Evolutionary conservation across 2,329 filamentous ascomycete genomes (phyloP), one percentile per base, ranked within the genome.

Genomic region (Trichoderma sp.): DNA sequence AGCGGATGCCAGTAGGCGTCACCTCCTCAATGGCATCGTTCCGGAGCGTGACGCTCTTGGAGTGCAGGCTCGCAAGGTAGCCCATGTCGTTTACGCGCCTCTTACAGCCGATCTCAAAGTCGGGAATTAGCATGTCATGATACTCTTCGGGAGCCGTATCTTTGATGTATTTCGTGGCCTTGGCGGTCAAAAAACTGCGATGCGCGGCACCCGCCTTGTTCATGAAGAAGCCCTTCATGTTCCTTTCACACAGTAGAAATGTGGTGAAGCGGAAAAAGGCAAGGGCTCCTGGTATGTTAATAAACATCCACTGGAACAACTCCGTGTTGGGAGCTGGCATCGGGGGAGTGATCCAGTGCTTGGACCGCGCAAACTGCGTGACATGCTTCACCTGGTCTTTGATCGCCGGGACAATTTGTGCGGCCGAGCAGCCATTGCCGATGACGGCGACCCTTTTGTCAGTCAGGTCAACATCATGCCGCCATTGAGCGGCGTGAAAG

Each of bases 61-160:
- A 79, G 47, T 89, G 82, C 47, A 92, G 79, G 53, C 83, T 82
- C 15, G 82, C 75, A 24, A 89, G 83, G 82, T 90, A 92, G 1
- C 82, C 82, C 3, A 84, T 82, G 72, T 91, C 88, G 68, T 87
- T 86, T 70, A 92, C 86, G 15, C 89, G 84, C n/a, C 90, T 81
- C 80, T 91, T 92, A 80, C 89, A 91, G 1, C 89, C 89, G 15
- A 91, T 79, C 58, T 85, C 83, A 71, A 90, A 92, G 64, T 91
- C 85, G 0, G 90, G 90, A 0, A 88, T 88, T 43, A 92, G 77
- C 7, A 90, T 83, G 34, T 89, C 86, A 73, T 89, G 87, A 72
- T 91, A 92, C 78, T 89, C 86, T 64, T 85, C 80, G 0, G 90
- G 90, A 0, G 86, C 87, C 1, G 78, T 81, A 5, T 78, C 76